These are phyloP conservation scores for Trichophyton mentagrophytes DNA, from an alignment of 2,329 filamentous ascomycete species.

Conservation along the genomic window DNA sequence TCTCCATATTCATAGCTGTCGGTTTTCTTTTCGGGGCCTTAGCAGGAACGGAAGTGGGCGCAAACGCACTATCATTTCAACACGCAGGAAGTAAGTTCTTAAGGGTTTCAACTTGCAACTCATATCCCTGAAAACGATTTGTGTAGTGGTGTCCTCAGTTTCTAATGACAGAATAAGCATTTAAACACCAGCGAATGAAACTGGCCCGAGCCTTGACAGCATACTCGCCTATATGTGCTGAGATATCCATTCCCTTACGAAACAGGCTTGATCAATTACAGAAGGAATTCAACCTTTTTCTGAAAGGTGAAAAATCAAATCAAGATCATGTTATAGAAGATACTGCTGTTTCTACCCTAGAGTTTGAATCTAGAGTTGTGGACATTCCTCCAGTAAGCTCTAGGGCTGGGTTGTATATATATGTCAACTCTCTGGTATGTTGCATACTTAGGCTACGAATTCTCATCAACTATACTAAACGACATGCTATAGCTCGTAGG, in stretches of 20 bases:
- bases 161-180: neutral
- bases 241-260: constrained; percentile 28
- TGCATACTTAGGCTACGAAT: neutral
- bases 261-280: constrained; percentile 29
- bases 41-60: constrained; percentile 25
- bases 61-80: constrained; percentile 25
- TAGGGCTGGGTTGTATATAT: constrained; percentile 71
- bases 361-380: constrained; percentile 42
- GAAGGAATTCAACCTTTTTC: constrained; percentile 31
- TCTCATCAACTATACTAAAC: constrained; percentile 21
- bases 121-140: neutral
- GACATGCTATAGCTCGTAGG: constrained; percentile 52
- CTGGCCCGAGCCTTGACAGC: constrained; percentile 28
- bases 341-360: constrained; percentile 36
- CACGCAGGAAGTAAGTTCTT: constrained; percentile 22
- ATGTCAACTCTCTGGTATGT: constrained; percentile 65
- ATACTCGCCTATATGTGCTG: constrained; percentile 30
- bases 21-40: constrained; percentile 30
- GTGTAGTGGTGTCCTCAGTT: neutral
- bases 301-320: constrained; percentile 30
- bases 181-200: constrained; percentile 21
- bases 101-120: neutral
- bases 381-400: constrained; percentile 63
- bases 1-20: constrained; percentile 29
- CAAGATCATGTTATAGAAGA: constrained; percentile 32